Percentiles rank a stretch among this genome's conserved stretches.
Evolutionary conservation across 2,329 filamentous ascomycete genomes (phyloP).

Genomic region (Aspergillus tamarii): DNA sequence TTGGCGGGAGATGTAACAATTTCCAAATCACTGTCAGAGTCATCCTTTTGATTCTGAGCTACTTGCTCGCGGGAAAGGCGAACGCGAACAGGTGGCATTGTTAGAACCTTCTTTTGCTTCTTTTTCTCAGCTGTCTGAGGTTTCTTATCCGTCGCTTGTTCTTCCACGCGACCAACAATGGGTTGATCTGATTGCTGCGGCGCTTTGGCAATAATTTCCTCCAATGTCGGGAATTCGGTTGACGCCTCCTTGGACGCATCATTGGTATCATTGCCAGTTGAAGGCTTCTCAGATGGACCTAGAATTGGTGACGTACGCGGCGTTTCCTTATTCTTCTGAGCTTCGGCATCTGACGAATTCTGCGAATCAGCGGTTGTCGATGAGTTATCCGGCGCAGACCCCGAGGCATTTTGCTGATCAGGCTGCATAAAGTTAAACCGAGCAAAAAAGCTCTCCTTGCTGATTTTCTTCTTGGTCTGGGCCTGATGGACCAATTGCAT

Average conservation of each 20-base stretch:
- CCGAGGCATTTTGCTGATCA: slow-evolving; percentile 25
- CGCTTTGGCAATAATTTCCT: slow-evolving; percentile 38
- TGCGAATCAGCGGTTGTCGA: slow-evolving; percentile 56
- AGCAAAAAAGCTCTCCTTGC: slow-evolving; percentile 79
- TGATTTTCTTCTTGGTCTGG: slow-evolving; percentile 88
- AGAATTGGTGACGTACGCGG: slow-evolving; percentile 70
- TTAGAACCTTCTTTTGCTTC: slow-evolving; percentile 33
- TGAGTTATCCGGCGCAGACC: slow-evolving; percentile 33
- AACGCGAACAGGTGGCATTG: slow-evolving; percentile 42
- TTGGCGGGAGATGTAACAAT: slow-evolving; percentile 56
- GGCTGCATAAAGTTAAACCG: slow-evolving; percentile 74
- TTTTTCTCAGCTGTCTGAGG: slow-evolving; percentile 29
- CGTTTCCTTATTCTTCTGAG: slow-evolving; percentile 56
- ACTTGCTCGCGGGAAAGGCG: slow-evolving; percentile 44
- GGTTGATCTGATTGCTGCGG: slow-evolving; percentile 22
- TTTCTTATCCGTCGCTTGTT: slow-evolving; percentile 21
- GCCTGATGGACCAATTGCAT: slow-evolving; percentile 91
- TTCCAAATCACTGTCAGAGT: slow-evolving; percentile 62
- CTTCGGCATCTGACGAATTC: slow-evolving; percentile 48
- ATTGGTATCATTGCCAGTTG: background rate
- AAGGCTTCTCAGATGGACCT: slow-evolving; percentile 25
- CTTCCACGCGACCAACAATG: slow-evolving; percentile 10
- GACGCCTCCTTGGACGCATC: slow-evolving; percentile 17
- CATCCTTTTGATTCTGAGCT: slow-evolving; percentile 38
- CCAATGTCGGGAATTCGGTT: slow-evolving; percentile 44